Evolutionary conservation across 192 early-diverging fungal species (phyloP).

Genomic region (Podila minutissima): DNA sequence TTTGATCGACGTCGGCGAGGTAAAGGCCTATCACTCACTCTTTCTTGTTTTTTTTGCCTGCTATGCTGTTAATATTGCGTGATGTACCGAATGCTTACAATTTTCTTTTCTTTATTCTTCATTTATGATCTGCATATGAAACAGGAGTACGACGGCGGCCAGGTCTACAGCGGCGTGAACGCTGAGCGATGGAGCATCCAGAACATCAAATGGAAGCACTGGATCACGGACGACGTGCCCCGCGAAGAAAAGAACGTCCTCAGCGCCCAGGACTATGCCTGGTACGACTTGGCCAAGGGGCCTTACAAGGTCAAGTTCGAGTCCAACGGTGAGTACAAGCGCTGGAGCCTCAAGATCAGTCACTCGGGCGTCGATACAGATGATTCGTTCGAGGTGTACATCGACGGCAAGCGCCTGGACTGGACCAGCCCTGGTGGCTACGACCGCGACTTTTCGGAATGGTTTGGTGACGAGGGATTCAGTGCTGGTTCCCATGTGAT

Average conservation of each 20-base stretch:
- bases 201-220: conserved; percentile 66
- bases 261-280: conserved; percentile 62
- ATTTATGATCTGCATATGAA: neutral
- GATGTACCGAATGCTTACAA: too few relatives aligned
- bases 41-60: too few relatives aligned
- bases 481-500: conserved; percentile 55
- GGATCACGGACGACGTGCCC: conserved; percentile 56
- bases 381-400: conserved; percentile 54
- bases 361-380: conserved; percentile 65
- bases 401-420: conserved; percentile 60
- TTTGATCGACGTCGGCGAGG: conserved; percentile 44
- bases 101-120: too few relatives aligned
- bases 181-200: conserved; percentile 55
- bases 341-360: conserved; percentile 65
- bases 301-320: conserved; percentile 60
- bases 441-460: conserved; percentile 62
- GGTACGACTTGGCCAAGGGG: conserved; percentile 70
- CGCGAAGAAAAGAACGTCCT: conserved; percentile 54
- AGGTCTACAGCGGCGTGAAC: conserved; percentile 63
- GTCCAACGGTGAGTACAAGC: conserved; percentile 58
- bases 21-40: neutral
- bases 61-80: too few relatives aligned
- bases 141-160: conserved; percentile 41
- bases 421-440: conserved; percentile 61
- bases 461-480: conserved; percentile 54